phyloP scores from a whole-genome alignment of 192 early-diverging fungal species.

The Kappamyces sp. region DNA sequence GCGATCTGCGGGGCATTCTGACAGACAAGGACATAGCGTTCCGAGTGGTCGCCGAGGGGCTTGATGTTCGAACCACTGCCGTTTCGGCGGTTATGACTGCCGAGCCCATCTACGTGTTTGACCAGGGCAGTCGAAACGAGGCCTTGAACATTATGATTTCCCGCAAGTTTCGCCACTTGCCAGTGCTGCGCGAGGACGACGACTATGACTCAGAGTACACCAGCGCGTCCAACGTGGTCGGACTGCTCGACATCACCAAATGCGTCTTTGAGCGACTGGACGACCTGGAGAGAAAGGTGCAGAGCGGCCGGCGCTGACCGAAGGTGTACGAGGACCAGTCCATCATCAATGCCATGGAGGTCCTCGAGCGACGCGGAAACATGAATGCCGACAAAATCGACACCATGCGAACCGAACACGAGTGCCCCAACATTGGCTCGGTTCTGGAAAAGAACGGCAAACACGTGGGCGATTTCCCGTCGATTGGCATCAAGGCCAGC shows the following conservation, averaged over 20 bases:
- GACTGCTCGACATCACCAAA: constrained; percentile 49
- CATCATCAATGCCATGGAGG: constrained; percentile 53
- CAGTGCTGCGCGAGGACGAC: constrained; percentile 34
- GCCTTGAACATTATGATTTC: constrained; percentile 45
- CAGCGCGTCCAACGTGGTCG: constrained; percentile 35
- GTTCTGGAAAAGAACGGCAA: constrained; percentile 51
- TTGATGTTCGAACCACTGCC: constrained; percentile 40
- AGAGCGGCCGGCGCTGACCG: no score
- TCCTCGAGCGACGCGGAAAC: constrained; percentile 41
- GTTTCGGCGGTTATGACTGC: constrained; percentile 87
- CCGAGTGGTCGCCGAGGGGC: constrained; percentile 83
- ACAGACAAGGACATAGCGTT: constrained; percentile 98
- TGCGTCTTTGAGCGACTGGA: constrained; percentile 51
- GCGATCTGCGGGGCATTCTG: constrained; percentile 89
- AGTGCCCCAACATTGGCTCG: constrained; percentile 81
- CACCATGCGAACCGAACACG: constrained; percentile 52
- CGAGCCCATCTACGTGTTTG: constrained; percentile 81
- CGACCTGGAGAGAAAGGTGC: constrained; percentile 45
- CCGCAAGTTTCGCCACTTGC: constrained; percentile 44
- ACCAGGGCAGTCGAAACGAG: constrained; percentile 39
- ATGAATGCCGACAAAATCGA: constrained; percentile 33
- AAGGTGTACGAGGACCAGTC: constrained; percentile 48
- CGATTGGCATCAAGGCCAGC: constrained; percentile 27
- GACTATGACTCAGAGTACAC: constrained; percentile 21
- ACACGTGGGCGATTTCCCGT: constrained; percentile 28